Percentiles rank a stretch among this genome's conserved stretches.
Evolutionary conservation across 1,284 basidiomycete genomes (phyloP).

Genomic region (Pholiota adiposa): DNA sequence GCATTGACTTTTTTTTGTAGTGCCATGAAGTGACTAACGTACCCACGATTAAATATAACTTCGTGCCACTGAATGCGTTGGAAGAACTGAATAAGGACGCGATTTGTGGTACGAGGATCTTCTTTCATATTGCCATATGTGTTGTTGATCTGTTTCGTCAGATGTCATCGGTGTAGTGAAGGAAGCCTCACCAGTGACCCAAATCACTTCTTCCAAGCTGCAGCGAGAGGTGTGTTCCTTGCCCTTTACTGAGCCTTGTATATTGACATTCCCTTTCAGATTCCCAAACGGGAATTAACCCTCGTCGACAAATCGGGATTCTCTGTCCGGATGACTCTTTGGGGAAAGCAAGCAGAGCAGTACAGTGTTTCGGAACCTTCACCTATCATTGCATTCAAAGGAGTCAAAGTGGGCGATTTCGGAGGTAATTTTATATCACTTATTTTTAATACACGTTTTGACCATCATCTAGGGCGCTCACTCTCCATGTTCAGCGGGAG

Average conservation of each 20-base stretch:
- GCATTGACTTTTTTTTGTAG: slow-evolving; percentile 41
- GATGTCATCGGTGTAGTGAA: slow-evolving; percentile 89
- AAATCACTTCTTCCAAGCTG: slow-evolving; percentile 76
- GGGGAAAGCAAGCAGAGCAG: slow-evolving; percentile 95
- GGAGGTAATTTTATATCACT: slow-evolving; percentile 59
- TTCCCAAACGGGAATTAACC: slow-evolving; percentile 86
- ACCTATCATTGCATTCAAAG: slow-evolving; percentile 92
- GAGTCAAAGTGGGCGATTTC: slow-evolving; percentile 94
- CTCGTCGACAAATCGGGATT: slow-evolving; percentile 87
- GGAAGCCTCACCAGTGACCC: slow-evolving; percentile 70
- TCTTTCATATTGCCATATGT: slow-evolving; percentile 4
- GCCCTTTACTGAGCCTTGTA: neutral
- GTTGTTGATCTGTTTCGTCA: slow-evolving; percentile 33
- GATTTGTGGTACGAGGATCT: slow-evolving; percentile 63
- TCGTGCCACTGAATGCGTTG: slow-evolving; percentile 71
- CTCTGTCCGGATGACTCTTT: slow-evolving; percentile 88
- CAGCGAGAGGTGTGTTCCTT: slow-evolving; percentile 63
- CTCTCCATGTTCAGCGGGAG: slow-evolving; percentile 47
- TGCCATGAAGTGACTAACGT: slow-evolving; percentile 79
- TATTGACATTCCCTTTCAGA: slow-evolving; percentile 42
- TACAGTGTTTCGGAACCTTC: slow-evolving; percentile 56
- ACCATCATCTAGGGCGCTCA: slow-evolving; percentile 15
- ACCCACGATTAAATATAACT: slow-evolving; percentile 85
- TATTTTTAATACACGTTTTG: neutral
- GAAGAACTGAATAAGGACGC: slow-evolving; percentile 75